Evolutionary conservation across 78 protist genomes (phyloP), one percentile per base, ranked within the genome.

Genomic region (Tieghemostelium lacteum): DNA sequence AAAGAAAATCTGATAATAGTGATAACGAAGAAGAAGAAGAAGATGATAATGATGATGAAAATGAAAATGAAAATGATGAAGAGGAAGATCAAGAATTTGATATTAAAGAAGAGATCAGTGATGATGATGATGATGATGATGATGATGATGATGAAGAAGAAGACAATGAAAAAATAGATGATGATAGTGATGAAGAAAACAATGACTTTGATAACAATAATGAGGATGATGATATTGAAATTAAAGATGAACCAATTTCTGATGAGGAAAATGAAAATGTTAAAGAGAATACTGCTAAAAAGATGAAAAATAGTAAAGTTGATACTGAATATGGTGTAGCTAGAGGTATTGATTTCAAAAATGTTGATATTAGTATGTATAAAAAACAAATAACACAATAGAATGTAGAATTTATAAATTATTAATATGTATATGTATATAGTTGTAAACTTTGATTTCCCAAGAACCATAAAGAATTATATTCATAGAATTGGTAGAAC

Each of bases 361-460:
- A 75, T 50, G 96, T 97, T n/a, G 92, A 76, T 72, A 73, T 83
- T 58, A 61, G 78, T 72, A 72, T 26, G 64, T 55, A 36, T n/a
- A n/a, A n/a, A n/a, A n/a, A n/a, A n/a, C n/a, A n/a, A n/a, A n/a
- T n/a, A n/a, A n/a, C n/a, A n/a, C n/a, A n/a, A n/a, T n/a, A n/a
- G n/a, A n/a, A n/a, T n/a, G n/a, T n/a, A n/a, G n/a, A n/a, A n/a
- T n/a, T n/a, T n/a, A n/a, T n/a, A n/a, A n/a, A n/a, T n/a, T n/a
- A n/a, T n/a, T n/a, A n/a, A n/a, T n/a, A n/a, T n/a, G n/a, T n/a
- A n/a, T n/a, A 50, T 71, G 26, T 49, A 19, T 31, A 36, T 75
- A 31, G 97, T 95, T 36, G 66, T 97, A 65, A 95, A 95, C 80
- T 89, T 95, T 62, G 97, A 94, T 86, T 74, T 95, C 49, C 96